Base-by-base conservation (phyloP, 2,329 filamentous ascomycete genomes). In the Pestalotiopsis sp. region DNA sequence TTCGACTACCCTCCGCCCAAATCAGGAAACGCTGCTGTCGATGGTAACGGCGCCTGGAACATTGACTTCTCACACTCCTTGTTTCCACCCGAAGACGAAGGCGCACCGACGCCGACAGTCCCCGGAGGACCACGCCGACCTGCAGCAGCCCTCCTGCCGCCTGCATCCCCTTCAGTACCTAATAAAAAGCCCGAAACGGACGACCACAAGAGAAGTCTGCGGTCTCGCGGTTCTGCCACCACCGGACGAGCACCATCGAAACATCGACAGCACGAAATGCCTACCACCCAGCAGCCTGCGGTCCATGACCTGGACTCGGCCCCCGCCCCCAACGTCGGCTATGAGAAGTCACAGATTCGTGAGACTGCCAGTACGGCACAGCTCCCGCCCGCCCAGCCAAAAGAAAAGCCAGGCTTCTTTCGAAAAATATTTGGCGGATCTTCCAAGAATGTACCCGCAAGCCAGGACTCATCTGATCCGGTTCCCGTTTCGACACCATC, bases 401-500 rank as follows among this genome's bases (percentile, higher is more conserved):
- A 92, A 77, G 91, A 93, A 75, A 90, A 90, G 68, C 93, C 89
- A 9, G 95, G 96, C 23, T 98, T 99, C 83, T 98, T 98, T 83
- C 90, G 94, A 74, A 90, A 95, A 71, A 93, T 98, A 52, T 98
- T 98, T 83, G 93, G 92, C 83, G 93, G 92, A 59, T 92, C 91
- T 11, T 89, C 92, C 45, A 92, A 87, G 76, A 87, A 81, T 63
- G 84, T 78, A 7, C 71, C 77, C 76, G 71, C 74, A 75, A 67
- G 73, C 36, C 69, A 67, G 75, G 67, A 74, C 23, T 69, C 67
- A 63, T 27, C 71, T 63, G 68, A 23, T 59, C 59, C 74, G 9
- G 69, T 77, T n/a, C 80, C 81, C 66, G 69, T 75, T 65, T 79
- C 81, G 57, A 76, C 81, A 23, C 74, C 80, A 36, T 76, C 80